A percentile compares a stretch with the other conserved stretches of the same genome.
Evolutionary conservation across 1,139 yeast genomes (phyloP).

Genomic region (Kurtzmaniella quercitrusa): DNA sequence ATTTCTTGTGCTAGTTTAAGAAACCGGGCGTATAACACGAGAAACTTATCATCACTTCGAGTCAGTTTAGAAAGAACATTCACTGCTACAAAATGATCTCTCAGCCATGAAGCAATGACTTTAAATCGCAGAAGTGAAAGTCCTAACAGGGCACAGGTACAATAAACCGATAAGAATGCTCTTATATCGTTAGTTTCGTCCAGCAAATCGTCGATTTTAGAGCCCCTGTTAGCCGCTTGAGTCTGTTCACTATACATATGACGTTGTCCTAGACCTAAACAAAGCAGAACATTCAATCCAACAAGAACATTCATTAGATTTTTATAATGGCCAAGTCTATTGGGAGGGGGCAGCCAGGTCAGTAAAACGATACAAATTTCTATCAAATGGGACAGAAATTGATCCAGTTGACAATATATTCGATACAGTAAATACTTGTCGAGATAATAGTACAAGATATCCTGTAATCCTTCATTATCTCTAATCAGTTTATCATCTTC

Average conservation of each 20-base stretch:
- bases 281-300: conserved; percentile 41
- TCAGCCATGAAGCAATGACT: conserved; percentile 40
- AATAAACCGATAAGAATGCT: conserved; percentile 42
- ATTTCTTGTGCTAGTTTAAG: conserved; percentile 44
- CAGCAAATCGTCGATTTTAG: conserved; percentile 18
- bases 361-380: conserved; percentile 42
- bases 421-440: conserved; percentile 43
- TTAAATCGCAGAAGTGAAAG: conserved; percentile 47
- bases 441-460: conserved; percentile 38
- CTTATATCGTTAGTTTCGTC: conserved; percentile 38
- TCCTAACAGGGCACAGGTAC: conserved; percentile 48
- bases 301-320: conserved; percentile 46
- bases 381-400: conserved; percentile 37
- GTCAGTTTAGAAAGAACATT: conserved; percentile 23
- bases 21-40: conserved; percentile 36
- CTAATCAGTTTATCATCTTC: conserved; percentile 1
- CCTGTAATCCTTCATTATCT: conserved; percentile 27
- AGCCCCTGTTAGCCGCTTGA: not conserved
- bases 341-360: conserved; percentile 49
- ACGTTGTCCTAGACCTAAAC: conserved; percentile 43
- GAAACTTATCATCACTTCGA: conserved; percentile 27
- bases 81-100: conserved; percentile 37
- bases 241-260: conserved; percentile 12
- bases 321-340: conserved; percentile 46
- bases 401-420: conserved; percentile 39